phyloP scores from a whole-genome alignment of 2,329 filamentous ascomycete species.

The Colletotrichum chlorophyti region DNA sequence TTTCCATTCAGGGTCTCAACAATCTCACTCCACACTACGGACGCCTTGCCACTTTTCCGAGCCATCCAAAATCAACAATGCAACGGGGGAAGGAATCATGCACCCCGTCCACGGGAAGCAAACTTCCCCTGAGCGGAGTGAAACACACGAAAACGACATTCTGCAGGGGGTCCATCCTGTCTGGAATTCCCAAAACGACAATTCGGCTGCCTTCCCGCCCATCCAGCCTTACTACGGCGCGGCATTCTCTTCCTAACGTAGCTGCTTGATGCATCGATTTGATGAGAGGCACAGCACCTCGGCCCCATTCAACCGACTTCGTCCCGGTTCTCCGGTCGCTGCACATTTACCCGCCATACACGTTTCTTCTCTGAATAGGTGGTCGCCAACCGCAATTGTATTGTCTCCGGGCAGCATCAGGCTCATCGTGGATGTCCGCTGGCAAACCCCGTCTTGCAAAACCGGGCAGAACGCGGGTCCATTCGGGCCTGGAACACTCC shows the following conservation, averaged over 20 bases:
- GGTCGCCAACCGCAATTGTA: not conserved
- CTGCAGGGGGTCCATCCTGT: conserved; percentile 17
- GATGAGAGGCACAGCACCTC: not conserved
- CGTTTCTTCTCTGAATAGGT: not conserved
- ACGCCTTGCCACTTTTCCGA: too few species aligned
- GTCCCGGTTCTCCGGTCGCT: conserved; percentile 35
- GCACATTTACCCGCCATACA: conserved; percentile 32
- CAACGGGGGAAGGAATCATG: conserved; percentile 5
- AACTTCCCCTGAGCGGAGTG: conserved; percentile 10
- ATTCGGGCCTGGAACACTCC: not conserved
- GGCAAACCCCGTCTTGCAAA: not conserved
- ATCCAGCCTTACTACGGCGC: not conserved
- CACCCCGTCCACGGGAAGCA: not conserved
- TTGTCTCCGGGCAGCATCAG: not conserved
- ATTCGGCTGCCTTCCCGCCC: conserved; percentile 10
- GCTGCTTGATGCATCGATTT: not conserved
- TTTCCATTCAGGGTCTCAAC: not conserved
- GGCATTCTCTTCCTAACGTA: not conserved
- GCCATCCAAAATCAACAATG: too few species aligned
- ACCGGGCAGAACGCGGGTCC: not conserved
- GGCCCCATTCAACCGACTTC: conserved; percentile 14
- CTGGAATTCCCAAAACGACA: not conserved
- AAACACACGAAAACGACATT: conserved; percentile 5
- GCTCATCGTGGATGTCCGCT: not conserved
- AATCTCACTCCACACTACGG: too few species aligned